Base-by-base conservation (phyloP, 2,329 filamentous ascomycete species). In the Sporothrix inflata region DNA sequence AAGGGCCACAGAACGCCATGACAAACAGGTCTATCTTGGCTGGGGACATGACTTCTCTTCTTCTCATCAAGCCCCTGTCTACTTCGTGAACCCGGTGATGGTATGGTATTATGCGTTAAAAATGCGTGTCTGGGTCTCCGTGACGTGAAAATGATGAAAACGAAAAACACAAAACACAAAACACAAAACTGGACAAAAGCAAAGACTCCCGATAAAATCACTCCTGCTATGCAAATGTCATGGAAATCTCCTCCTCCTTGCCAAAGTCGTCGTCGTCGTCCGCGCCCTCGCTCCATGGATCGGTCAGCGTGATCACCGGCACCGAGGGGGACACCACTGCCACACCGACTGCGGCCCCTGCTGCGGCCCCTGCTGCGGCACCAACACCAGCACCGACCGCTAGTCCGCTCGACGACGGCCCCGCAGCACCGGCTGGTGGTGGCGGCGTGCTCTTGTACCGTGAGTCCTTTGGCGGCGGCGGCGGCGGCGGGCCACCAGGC, bases 191-290 rank as follows among this genome's bases (percentile, higher is more conserved):
- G 16, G 4, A 30, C 21, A 16, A 53, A 53, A 47, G 11, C 53
- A 24, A 69, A 70, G 57, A 67, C 38, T 24, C 60, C 60, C 38
- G 55, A 12, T 65, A 60, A 68, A 53, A 42, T 42, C 61, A 67
- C 30, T 34, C 63, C 38, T 21, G 9, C 72, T 77, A 93, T 80
- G 91, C 92, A 88, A 95, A 95, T 74, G 91, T 94, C 91, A 95
- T 92, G 42, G 88, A 87, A 75, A 95, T 92, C 80, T 94, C 91
- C 79, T 89, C 89, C 80, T 94, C 91, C 77, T 88, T 86, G 21
- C 89, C 90, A 82, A 92, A 92, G 69, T 92, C 87, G 60, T 93
- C 90, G 61, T 87, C 84, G 11, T 89, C 84, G 9, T 89, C 84
- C 72, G 89, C 76, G 69, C 30, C 65, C 24, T 88, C 91, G 3